These are phyloP conservation scores for Tulasnella sp. DNA, from an alignment of 768 basidiomycete species.

Conservation along the genomic window DNA sequence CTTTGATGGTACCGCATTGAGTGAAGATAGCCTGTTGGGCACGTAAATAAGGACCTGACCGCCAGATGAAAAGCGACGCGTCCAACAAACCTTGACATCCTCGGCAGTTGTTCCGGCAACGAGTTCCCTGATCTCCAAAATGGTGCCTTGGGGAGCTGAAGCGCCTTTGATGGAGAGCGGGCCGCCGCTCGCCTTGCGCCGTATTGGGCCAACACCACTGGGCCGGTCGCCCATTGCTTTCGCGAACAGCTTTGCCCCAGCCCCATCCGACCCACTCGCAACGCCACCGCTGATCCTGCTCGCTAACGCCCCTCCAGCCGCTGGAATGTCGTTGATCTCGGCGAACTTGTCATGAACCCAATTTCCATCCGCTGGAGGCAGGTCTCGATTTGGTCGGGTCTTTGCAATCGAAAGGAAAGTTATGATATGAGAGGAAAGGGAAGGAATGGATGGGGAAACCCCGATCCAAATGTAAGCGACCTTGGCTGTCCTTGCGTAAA, in stretches of 20 bases:
- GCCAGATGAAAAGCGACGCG: neutral
- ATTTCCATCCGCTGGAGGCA: constrained; percentile 25
- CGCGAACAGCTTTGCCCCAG: constrained; percentile 24
- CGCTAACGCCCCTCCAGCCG: constrained; percentile 19
- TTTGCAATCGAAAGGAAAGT: constrained; percentile 20
- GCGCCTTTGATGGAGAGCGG: constrained; percentile 33
- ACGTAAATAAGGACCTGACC: neutral
- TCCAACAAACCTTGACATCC: constrained; percentile 28
- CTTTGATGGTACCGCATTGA: constrained; percentile 27
- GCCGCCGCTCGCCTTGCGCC: constrained; percentile 26
- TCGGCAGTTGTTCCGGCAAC: constrained; percentile 29
- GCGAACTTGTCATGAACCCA: constrained; percentile 35
- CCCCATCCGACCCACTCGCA: neutral
- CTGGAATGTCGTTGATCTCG: constrained; percentile 30
- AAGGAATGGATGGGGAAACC: neutral
- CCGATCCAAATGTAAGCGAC: constrained; percentile 20
- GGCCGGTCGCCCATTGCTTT: constrained; percentile 24
- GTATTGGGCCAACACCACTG: constrained; percentile 20
- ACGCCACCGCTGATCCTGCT: constrained; percentile 29
- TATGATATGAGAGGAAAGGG: constrained; percentile 16
- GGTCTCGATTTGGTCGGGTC: constrained; percentile 23
- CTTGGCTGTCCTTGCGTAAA: constrained; percentile 21
- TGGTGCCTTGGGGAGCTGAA: constrained; percentile 18
- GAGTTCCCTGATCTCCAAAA: constrained; percentile 29
- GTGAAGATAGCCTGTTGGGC: constrained; percentile 28